Conservation (phyloP, 352 stramenopile species). For the Globisporangium nunn region DNA sequence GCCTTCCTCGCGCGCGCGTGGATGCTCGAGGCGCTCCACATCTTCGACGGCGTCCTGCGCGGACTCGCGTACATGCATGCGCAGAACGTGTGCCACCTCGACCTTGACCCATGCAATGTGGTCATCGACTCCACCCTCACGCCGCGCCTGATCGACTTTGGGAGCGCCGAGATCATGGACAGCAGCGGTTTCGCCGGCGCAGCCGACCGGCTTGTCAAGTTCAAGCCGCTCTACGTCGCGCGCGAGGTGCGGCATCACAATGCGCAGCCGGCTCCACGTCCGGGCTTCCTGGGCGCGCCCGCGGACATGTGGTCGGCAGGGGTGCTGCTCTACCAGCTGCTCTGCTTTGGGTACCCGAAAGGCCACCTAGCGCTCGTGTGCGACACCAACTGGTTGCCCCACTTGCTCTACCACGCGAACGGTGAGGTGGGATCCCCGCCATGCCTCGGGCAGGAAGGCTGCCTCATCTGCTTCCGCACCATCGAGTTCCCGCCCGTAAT, state of each 20-base stretch:
- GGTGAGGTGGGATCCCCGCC: slow-evolving; percentile 22
- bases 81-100: slow-evolving; percentile 70
- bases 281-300: slow-evolving; percentile 56
- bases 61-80: slow-evolving; percentile 77
- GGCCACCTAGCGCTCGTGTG: slow-evolving; percentile 66
- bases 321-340: slow-evolving; percentile 73
- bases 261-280: slow-evolving; percentile 36
- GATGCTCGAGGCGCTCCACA: slow-evolving; percentile 59
- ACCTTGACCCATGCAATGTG: slow-evolving; percentile 76
- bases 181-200: slow-evolving; percentile 50
- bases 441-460: slow-evolving; percentile 55
- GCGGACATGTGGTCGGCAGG: slow-evolving; percentile 78
- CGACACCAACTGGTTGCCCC: slow-evolving; percentile 67
- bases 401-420: slow-evolving; percentile 55
- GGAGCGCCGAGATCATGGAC: slow-evolving; percentile 72
- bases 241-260: slow-evolving; percentile 66
- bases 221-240: slow-evolving; percentile 71
- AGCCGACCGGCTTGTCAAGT: slow-evolving; percentile 60
- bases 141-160: slow-evolving; percentile 74
- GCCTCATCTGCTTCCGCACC: slow-evolving; percentile 73
- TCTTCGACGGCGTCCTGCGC: slow-evolving; percentile 60
- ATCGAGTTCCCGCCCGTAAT: slow-evolving; percentile 70
- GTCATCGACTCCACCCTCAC: slow-evolving; percentile 50
- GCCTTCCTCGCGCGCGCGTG: slow-evolving; percentile 54
- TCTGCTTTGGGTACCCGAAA: slow-evolving; percentile 79